These are phyloP conservation scores for Tagetes patula DNA, from an alignment of 129 eudicot genomes.

Conservation along the genomic window DNA sequence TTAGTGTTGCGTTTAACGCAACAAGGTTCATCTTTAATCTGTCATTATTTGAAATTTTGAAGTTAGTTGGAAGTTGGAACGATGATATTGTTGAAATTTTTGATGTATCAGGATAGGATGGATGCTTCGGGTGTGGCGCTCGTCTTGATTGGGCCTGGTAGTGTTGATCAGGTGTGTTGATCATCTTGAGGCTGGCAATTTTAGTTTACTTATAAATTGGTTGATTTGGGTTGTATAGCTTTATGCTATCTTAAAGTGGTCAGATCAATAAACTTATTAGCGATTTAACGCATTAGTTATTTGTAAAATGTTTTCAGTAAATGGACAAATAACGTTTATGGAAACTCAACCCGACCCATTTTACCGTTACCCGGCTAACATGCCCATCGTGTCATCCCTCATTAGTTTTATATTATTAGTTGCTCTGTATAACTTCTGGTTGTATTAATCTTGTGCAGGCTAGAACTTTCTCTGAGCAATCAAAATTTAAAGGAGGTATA, in stretches of 20 bases:
- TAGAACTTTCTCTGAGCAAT: conserved; percentile 68
- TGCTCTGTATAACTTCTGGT: neutral
- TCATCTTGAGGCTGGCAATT: neutral
- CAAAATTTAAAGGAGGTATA: conserved; percentile 83
- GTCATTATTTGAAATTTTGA: neutral
- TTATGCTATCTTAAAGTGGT: neutral
- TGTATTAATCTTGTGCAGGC: conserved; percentile 52
- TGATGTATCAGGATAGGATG: conserved; percentile 72
- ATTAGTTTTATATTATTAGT: neutral
- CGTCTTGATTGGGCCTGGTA: conserved; percentile 94
- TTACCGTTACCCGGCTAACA: neutral
- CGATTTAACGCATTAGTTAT: neutral
- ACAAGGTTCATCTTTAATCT: neutral
- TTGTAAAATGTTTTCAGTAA: neutral
- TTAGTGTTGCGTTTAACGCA: neutral
- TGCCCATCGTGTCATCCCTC: neutral
- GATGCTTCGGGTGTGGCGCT: conserved; percentile 95
- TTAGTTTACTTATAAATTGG: neutral
- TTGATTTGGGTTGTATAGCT: neutral
- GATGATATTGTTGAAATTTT: conserved; percentile 10
- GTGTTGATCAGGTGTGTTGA: conserved; percentile 74
- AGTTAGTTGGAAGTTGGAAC: neutral
- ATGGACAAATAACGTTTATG: neutral
- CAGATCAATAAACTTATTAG: neutral
- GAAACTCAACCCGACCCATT: neutral